A percentile compares a stretch with the other conserved stretches of the same genome.
Conservation (phyloP, 2,329 filamentous ascomycete species). For the Orbilia blumenaviensis region DNA sequence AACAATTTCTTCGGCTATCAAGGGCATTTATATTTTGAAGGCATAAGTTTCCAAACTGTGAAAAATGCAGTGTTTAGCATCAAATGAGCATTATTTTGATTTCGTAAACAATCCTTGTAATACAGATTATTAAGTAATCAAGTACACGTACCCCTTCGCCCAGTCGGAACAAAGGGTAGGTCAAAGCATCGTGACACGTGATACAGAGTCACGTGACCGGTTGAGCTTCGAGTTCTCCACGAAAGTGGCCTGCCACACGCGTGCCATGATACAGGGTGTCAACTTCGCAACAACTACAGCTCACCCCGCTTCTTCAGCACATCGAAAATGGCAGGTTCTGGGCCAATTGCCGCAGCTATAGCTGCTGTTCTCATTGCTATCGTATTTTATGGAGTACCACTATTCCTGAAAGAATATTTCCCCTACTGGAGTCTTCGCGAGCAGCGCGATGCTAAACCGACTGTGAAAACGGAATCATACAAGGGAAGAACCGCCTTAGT, state of each 20-base stretch:
- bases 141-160: no score
- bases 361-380: slow-evolving; percentile 53
- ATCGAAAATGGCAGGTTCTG: slow-evolving; percentile 47
- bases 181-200: background rate
- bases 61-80: no score
- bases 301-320: slow-evolving; percentile 1
- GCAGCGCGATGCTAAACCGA: slow-evolving; percentile 60
- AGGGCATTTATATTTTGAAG: no score
- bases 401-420: slow-evolving; percentile 60
- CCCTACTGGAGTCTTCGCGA: slow-evolving; percentile 59
- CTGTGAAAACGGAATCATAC: slow-evolving; percentile 60
- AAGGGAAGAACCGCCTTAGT: slow-evolving; percentile 60
- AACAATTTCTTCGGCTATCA: no score
- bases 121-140: no score
- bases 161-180: no score
- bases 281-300: background rate
- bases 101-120: no score
- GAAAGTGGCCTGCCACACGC: slow-evolving; percentile 3
- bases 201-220: background rate
- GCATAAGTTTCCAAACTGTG: no score
- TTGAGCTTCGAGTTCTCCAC: background rate
- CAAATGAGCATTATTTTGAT: no score
- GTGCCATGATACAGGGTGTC: background rate
- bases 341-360: slow-evolving; percentile 43
- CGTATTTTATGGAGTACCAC: slow-evolving; percentile 59